Conservation (phyloP, 345 rosid genomes). For the Murraya paniculata region DNA sequence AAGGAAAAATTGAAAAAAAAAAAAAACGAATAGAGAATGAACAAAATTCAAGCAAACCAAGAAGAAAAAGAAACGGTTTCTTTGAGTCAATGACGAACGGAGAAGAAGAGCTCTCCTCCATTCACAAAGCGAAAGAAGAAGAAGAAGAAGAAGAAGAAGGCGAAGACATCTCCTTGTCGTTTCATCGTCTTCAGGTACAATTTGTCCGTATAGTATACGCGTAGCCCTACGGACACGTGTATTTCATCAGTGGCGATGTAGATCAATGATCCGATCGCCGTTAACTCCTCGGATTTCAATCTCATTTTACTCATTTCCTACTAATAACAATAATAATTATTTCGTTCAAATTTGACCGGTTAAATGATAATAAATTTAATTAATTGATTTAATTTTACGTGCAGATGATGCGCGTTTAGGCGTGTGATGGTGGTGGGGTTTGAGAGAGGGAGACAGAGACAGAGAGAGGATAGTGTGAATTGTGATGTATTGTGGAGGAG, state of each 20-base stretch:
- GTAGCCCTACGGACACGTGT: not conserved
- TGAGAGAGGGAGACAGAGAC: conserved; percentile 22
- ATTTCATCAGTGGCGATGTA: not conserved
- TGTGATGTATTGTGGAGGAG: conserved; percentile 66
- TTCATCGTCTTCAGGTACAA: conserved; percentile 26
- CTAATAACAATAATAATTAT: not conserved
- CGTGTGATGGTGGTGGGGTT: conserved; percentile 24
- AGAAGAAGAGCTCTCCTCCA: conserved; percentile 50
- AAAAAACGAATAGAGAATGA: not conserved
- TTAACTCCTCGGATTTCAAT: not conserved
- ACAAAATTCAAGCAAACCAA: not conserved
- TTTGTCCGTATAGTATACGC: conserved; percentile 3
- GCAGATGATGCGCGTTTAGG: conserved; percentile 18
- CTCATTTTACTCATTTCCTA: not conserved
- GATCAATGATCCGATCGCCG: conserved; percentile 25
- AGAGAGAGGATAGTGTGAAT: conserved; percentile 20
- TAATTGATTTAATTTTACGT: not conserved
- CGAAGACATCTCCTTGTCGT: not conserved
- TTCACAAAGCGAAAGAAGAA: not conserved
- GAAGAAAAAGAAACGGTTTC: conserved; percentile 24
- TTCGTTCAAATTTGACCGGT: not conserved
- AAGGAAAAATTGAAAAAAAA: not conserved
- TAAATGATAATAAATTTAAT: not conserved
- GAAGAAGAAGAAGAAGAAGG: too few relatives aligned
- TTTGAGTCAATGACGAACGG: conserved; percentile 37